Percentiles rank a stretch among this genome's conserved stretches.
Conservation (phyloP, 306 rosid species). For the Begonia fuchsioides region DNA sequence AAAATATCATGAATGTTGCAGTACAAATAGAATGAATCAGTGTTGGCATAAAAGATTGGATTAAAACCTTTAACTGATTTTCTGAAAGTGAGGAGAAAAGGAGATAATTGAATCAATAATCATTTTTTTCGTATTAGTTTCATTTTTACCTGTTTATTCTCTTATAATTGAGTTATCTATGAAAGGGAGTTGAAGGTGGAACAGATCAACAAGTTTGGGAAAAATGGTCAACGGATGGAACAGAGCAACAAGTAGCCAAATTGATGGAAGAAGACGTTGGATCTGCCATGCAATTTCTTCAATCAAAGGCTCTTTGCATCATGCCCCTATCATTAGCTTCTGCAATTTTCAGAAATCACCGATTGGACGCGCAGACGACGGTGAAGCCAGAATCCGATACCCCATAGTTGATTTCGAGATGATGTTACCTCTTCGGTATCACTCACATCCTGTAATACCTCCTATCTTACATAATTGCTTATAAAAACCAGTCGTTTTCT, state of each 20-base stretch:
- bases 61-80: too few species aligned
- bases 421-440: slow-evolving; percentile 10
- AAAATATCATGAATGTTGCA: too few species aligned
- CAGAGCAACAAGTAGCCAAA: slow-evolving; percentile 89
- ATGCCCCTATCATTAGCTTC: slow-evolving; percentile 98
- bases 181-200: slow-evolving; percentile 53
- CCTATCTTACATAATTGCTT: not conserved
- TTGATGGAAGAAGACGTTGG: slow-evolving; percentile 98
- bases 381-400: slow-evolving; percentile 77
- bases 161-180: not conserved
- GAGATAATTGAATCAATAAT: not conserved
- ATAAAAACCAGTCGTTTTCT: slow-evolving; percentile 6
- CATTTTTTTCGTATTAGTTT: not conserved
- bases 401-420: slow-evolving; percentile 23
- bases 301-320: slow-evolving; percentile 92
- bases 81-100: too few species aligned
- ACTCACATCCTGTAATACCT: slow-evolving; percentile 6
- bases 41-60: too few species aligned
- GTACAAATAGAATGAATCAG: too few species aligned
- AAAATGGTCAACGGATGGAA: slow-evolving; percentile 93
- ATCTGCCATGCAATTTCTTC: slow-evolving; percentile 97
- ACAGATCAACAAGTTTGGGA: slow-evolving; percentile 61
- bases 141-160: not conserved
- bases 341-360: slow-evolving; percentile 65
- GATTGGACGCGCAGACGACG: slow-evolving; percentile 31